phyloP scores from a whole-genome alignment of 2,329 filamentous ascomycete genomes.

The Calonectria pauciramosa region DNA sequence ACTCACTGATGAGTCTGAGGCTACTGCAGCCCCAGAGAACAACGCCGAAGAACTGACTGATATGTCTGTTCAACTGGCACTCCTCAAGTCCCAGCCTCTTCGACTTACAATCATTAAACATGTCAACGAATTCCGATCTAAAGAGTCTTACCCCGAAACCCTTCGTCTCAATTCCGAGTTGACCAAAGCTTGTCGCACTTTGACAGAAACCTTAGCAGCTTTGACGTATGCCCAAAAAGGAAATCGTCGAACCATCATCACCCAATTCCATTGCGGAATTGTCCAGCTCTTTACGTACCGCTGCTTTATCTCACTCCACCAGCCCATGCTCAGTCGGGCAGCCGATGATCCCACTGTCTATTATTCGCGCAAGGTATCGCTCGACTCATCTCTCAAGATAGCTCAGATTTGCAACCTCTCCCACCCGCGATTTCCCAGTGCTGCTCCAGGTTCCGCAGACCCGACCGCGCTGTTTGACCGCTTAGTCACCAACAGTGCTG shows the following conservation, averaged over 20 bases:
- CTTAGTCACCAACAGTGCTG: constrained; percentile 56
- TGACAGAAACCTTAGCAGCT: constrained; percentile 50
- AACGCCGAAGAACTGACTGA: constrained; percentile 51
- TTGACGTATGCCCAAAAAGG: constrained; percentile 51
- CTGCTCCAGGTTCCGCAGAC: constrained; percentile 34
- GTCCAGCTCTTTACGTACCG: constrained; percentile 60
- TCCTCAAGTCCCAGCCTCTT: constrained; percentile 58
- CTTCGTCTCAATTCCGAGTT: constrained; percentile 62
- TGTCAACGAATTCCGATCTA: constrained; percentile 61
- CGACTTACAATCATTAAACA: constrained; percentile 60
- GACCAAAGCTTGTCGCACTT: constrained; percentile 52
- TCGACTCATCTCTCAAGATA: constrained; percentile 58
- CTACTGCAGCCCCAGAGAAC: constrained; percentile 26
- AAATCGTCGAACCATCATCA: constrained; percentile 38
- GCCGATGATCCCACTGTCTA: constrained; percentile 63
- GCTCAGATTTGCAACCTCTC: constrained; percentile 50
- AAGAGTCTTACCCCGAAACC: constrained; percentile 61
- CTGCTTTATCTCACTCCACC: constrained; percentile 68
- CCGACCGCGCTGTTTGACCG: constrained; percentile 51
- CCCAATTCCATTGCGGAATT: constrained; percentile 57
- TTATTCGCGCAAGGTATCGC: constrained; percentile 65
- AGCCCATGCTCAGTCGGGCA: constrained; percentile 61
- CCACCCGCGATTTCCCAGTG: constrained; percentile 28
- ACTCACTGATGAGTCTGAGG: constrained; percentile 55
- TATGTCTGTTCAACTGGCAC: constrained; percentile 63